Conservation (phyloP, 495 filamentous ascomycete genomes). For the Penicillium macrosclerotiorum region DNA sequence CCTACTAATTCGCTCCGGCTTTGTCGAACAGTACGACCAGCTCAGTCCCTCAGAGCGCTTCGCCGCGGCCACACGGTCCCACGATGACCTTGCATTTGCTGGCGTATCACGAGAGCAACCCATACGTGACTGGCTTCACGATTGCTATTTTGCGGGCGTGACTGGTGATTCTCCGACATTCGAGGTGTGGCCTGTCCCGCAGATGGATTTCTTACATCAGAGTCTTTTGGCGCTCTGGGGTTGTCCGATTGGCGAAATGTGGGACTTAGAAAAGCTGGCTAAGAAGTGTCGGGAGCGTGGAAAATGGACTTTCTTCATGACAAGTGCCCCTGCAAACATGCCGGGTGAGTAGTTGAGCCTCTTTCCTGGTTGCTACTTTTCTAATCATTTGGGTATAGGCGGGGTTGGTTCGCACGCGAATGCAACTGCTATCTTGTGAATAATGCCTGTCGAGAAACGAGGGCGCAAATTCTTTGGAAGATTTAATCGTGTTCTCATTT, state of each 20-base stretch:
- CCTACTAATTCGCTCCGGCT: conserved; percentile 65
- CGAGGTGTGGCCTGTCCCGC: conserved; percentile 57
- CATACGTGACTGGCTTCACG: conserved; percentile 62
- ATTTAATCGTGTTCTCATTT: too few relatives aligned
- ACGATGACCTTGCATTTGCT: conserved; percentile 49
- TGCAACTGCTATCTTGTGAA: conserved; percentile 50
- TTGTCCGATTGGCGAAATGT: conserved; percentile 59
- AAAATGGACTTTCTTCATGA: conserved; percentile 68
- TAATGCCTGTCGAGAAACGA: too few relatives aligned
- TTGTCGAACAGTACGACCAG: conserved; percentile 54
- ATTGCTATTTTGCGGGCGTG: conserved; percentile 64
- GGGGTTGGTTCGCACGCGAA: conserved; percentile 25
- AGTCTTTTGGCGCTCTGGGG: conserved; percentile 66
- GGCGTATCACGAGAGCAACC: conserved; percentile 57
- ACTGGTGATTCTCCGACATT: conserved; percentile 60
- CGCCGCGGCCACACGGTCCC: conserved; percentile 37
- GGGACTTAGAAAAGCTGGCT: conserved; percentile 54
- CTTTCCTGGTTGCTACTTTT: background rate
- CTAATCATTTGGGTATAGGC: conserved; percentile 4
- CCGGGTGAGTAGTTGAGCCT: conserved; percentile 31
- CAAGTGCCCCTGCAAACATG: conserved; percentile 58
- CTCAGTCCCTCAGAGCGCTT: conserved; percentile 38
- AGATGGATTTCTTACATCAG: conserved; percentile 54
- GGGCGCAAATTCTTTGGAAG: too few relatives aligned
- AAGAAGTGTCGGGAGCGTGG: conserved; percentile 46